Base-by-base conservation (phyloP, 2,329 filamentous ascomycete species). In the Calycina marina region DNA sequence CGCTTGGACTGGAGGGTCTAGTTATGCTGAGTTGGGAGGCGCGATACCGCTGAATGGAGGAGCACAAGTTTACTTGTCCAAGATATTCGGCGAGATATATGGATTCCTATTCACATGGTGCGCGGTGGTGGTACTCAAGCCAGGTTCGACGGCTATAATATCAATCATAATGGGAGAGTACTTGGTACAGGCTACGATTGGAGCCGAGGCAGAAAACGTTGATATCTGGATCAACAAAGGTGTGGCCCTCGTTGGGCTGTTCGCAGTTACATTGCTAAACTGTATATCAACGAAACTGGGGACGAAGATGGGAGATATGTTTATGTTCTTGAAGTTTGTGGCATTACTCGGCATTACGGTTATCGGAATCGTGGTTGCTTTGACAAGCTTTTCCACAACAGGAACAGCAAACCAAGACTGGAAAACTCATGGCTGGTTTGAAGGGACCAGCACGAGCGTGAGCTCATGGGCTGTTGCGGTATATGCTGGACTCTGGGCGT, bases 111-210 rank as follows among this genome's bases (percentile, higher is more conserved):
- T 94, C 56, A 92, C 86, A 2, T 98, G 90, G 90, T 85, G 83
- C 31, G 86, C 90, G 1, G 84, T 96, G 11, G 69, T 90, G 38
- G 90, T 98, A 9, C 63, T 98, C 40, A 96, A 94, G 59, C 90
- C 90, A 0, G 90, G 90, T 2, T 81, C 82, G 24, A 77, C 85
- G 6, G 90, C 90, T 40, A 98, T 98, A 51, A 84, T 98, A 42
- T 71, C 88, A 43, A 94, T 98, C 45, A 94, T 98, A 49, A 94
- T 96, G 64, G 90, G 90, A 26, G 90, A 98, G 58, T 98, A 98
- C 52, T 62, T 93, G n/a, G 83, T 94, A 32, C 70, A 85, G 28
- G 86, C 85, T 10, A 68, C 80, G 26, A 77, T 93, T 37, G 86
- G 86, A 6, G 75, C 85, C n/a, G 83, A 93, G 36, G 81, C 81